Percentiles rank a stretch among this genome's conserved stretches.
Evolutionary conservation across 108 stramenopile genomes (phyloP).

Genomic region (Schizochytrium sp.): DNA sequence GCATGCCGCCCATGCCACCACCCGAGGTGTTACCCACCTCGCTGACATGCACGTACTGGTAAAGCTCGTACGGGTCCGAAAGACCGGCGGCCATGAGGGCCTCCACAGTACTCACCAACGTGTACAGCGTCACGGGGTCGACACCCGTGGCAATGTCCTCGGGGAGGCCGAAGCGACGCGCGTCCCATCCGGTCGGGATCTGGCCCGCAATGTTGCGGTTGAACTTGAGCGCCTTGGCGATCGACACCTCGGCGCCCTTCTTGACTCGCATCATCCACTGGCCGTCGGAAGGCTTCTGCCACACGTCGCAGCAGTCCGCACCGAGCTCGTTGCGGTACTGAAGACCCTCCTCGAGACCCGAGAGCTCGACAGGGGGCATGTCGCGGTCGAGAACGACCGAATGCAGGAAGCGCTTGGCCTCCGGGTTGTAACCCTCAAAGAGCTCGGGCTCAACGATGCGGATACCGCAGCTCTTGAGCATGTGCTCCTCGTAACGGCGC

Average conservation of each 20-base stretch:
- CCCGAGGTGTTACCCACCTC: constrained; percentile 23
- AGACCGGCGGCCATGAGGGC: constrained; percentile 7
- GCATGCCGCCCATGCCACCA: constrained; percentile 24
- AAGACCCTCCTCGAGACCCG: background rate
- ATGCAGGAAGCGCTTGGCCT: background rate
- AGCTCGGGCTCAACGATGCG: constrained; percentile 19
- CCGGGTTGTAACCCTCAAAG: constrained; percentile 21
- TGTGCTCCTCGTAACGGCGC: background rate
- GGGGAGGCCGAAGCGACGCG: constrained; percentile 5
- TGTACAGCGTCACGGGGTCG: constrained; percentile 20
- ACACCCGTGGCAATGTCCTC: constrained; percentile 1
- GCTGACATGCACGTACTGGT: constrained; percentile 22
- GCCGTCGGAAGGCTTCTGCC: background rate
- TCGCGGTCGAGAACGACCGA: background rate
- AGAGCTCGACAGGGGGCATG: constrained; percentile 16
- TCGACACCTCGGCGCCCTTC: background rate
- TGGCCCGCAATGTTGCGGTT: constrained; percentile 23
- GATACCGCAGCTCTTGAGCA: constrained; percentile 19
- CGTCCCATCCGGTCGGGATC: constrained; percentile 27
- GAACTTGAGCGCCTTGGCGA: background rate
- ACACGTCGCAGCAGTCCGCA: constrained; percentile 4
- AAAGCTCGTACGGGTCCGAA: constrained; percentile 24
- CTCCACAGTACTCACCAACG: constrained; percentile 19
- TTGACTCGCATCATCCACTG: constrained; percentile 11
- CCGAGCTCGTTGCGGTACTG: constrained; percentile 17